Percentiles rank a stretch among this genome's conserved stretches.
Conservation (phyloP, 768 basidiomycete genomes). For the Mycena pura region DNA sequence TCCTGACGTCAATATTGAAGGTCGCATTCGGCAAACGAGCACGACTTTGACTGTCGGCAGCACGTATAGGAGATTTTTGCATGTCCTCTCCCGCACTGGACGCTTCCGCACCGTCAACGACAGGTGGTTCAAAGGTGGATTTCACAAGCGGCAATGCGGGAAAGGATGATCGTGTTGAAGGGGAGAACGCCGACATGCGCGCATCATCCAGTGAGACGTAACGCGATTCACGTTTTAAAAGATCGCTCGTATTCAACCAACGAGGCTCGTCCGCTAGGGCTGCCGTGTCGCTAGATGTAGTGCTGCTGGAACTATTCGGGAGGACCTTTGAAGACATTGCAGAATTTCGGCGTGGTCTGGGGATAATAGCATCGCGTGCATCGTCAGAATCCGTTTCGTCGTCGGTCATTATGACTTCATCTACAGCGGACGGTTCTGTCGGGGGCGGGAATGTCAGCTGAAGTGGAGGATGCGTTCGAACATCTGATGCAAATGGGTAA, state of each 20-base stretch:
- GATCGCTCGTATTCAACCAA: constrained; percentile 42
- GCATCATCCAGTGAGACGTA: constrained; percentile 57
- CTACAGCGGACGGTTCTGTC: constrained; percentile 24
- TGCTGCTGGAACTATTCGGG: constrained; percentile 26
- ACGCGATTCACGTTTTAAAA: constrained; percentile 48
- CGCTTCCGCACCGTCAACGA: constrained; percentile 3
- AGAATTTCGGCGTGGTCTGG: constrained; percentile 34
- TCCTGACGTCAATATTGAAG: constrained; percentile 61
- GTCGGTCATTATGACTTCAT: constrained; percentile 27
- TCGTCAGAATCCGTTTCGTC: constrained; percentile 42
- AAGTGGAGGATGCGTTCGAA: constrained; percentile 70
- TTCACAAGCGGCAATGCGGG: constrained; percentile 23
- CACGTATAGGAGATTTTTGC: not conserved
- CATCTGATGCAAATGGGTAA: constrained; percentile 47
- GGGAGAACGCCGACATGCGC: constrained; percentile 50
- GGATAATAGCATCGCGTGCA: constrained; percentile 42
- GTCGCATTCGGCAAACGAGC: constrained; percentile 62
- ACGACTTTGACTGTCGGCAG: constrained; percentile 29
- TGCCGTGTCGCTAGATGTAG: constrained; percentile 22
- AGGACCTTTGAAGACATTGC: constrained; percentile 11
- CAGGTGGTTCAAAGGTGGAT: constrained; percentile 4
- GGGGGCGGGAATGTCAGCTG: constrained; percentile 62
- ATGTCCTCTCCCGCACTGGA: not conserved
- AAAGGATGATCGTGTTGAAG: constrained; percentile 40
- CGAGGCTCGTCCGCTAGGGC: constrained; percentile 37